Evolutionary conservation across 331 rosid genomes (phyloP).

Genomic region (Acacia concinna): DNA sequence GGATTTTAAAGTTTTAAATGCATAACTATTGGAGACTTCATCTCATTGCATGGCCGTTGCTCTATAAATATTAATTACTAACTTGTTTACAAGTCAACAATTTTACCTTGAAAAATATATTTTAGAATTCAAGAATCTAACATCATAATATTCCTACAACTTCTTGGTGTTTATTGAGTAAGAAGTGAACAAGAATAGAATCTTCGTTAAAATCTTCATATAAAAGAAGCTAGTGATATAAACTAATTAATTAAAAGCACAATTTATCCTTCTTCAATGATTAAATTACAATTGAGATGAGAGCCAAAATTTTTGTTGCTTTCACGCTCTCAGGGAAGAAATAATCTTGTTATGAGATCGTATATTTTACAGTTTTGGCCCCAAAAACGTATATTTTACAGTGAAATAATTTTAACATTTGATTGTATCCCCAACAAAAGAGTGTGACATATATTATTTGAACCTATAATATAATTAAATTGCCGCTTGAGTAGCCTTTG

Average conservation of each 20-base stretch:
- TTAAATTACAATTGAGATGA: not conserved
- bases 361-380: not conserved
- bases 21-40: not conserved
- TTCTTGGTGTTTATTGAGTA: not conserved
- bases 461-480: not conserved
- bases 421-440: not conserved
- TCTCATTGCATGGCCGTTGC: not conserved
- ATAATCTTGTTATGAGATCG: not conserved
- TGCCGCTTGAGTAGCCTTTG: not conserved
- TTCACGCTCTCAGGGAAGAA: not conserved
- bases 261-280: not conserved
- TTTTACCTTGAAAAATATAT: not conserved
- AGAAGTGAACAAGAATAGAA: not conserved
- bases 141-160: not conserved
- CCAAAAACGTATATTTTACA: not conserved
- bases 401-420: not conserved
- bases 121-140: not conserved
- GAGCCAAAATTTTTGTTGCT: not conserved
- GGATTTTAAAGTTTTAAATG: not conserved
- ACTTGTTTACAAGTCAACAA: not conserved
- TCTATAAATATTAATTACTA: not conserved
- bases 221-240: not conserved
- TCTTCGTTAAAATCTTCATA: not conserved
- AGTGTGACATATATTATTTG: not conserved
- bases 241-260: not conserved